phyloP scores from a whole-genome alignment of 495 filamentous ascomycete genomes.

The Trichoderma reesei region DNA sequence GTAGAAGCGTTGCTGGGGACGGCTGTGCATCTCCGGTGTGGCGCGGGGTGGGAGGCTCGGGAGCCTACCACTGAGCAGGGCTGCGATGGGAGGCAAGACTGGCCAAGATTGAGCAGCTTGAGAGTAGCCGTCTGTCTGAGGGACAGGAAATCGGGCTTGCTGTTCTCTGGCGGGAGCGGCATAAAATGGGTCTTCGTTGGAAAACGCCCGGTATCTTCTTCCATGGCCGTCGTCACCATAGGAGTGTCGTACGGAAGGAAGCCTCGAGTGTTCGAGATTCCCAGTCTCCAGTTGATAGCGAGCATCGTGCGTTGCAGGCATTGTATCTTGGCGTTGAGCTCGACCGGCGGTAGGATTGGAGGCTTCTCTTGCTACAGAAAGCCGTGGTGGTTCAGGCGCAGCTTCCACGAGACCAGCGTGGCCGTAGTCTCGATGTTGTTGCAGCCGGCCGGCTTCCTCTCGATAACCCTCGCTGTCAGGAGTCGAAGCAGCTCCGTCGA shows the following conservation, averaged over 20 bases:
- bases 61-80: too few species aligned
- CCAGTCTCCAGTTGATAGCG: neutral
- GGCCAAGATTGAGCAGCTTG: neutral
- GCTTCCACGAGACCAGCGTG: neutral
- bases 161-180: neutral
- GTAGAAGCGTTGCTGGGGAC: neutral
- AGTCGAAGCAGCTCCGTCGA: neutral
- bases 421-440: neutral
- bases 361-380: neutral
- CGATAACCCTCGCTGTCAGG: neutral
- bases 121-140: neutral
- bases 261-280: neutral
- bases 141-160: neutral
- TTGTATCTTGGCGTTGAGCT: neutral
- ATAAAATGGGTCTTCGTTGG: too few species aligned
- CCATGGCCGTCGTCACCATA: neutral
- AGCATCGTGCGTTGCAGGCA: neutral
- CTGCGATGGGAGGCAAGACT: neutral
- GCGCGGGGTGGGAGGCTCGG: neutral
- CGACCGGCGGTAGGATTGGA: neutral
- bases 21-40: neutral
- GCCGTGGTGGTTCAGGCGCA: neutral
- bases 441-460: too few species aligned
- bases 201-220: neutral
- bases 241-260: neutral